Percentiles rank a stretch among this genome's conserved stretches.
Evolutionary conservation across 192 early-diverging fungal species (phyloP).

Genomic region (Gonapodya sp.): DNA sequence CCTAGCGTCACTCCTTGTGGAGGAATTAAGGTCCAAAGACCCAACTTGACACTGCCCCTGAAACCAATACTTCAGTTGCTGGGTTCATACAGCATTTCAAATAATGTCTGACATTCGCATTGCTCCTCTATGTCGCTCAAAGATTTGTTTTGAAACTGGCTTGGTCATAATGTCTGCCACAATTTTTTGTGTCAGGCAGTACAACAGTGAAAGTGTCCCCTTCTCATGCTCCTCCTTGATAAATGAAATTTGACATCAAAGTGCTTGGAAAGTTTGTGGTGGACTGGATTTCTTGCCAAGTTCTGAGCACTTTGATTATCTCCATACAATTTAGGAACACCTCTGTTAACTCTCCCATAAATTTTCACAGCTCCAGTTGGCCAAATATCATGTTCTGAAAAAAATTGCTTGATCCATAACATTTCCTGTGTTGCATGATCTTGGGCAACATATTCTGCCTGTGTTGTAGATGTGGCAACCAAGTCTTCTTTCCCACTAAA

Average conservation of each 20-base stretch:
- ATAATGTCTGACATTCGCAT: not conserved
- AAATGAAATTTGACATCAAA: not conserved
- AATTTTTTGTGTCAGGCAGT: not conserved
- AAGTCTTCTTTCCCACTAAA: not conserved
- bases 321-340: not conserved
- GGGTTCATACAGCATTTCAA: not conserved
- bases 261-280: not conserved
- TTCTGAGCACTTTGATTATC: constrained; percentile 2
- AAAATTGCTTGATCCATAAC: not conserved
- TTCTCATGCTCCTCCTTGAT: not conserved
- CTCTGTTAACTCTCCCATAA: not conserved
- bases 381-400: not conserved
- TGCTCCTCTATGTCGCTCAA: not conserved
- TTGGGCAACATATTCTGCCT: not conserved
- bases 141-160: constrained; percentile 4
- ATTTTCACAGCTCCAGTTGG: constrained; percentile 1
- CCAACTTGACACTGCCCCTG: not conserved
- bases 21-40: not conserved
- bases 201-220: constrained; percentile 1
- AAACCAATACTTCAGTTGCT: not conserved
- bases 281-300: not conserved
- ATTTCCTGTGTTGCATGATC: not conserved
- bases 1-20: not conserved
- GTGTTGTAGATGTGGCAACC: not conserved
- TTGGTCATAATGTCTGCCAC: constrained; percentile 1